A percentile compares a stretch with the other conserved stretches of the same genome.
Conservation (phyloP, 2,329 filamentous ascomycete species). For the Trichoderma aggressivum region DNA sequence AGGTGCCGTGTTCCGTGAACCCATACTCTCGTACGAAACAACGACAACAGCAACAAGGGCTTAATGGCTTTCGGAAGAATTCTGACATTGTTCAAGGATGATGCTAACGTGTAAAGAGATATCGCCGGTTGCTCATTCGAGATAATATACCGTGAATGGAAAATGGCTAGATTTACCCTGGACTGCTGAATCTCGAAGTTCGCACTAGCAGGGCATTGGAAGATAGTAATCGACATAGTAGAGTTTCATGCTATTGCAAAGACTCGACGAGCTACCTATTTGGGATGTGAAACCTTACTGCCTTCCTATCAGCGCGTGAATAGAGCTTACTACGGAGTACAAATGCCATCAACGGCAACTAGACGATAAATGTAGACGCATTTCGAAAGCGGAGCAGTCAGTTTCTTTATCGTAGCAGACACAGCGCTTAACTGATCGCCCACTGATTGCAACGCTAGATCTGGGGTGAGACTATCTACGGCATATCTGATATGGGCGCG, state of each 20-base stretch:
- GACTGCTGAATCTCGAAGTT: neutral
- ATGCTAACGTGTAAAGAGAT: neutral
- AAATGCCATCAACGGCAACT: neutral
- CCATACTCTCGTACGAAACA: neutral
- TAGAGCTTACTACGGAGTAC: neutral
- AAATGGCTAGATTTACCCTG: neutral
- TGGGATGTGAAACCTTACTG: neutral
- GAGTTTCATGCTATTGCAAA: neutral
- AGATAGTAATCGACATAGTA: neutral
- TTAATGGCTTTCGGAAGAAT: neutral
- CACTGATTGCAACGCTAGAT: neutral
- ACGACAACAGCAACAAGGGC: no score
- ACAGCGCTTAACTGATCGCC: neutral
- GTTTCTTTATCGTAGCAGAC: neutral
- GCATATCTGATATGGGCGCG: neutral
- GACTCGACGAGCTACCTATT: neutral
- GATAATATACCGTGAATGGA: neutral
- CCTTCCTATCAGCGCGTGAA: neutral
- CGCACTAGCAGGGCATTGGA: neutral
- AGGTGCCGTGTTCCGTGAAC: neutral
- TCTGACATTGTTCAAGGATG: neutral
- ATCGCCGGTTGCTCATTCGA: neutral
- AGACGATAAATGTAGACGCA: neutral
- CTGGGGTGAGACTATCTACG: neutral
- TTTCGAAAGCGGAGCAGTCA: neutral